Evolutionary conservation across 2,329 filamentous ascomycete genomes (phyloP), one percentile per base, ranked within the genome.

Genomic region (Botrytis paeoniae): DNA sequence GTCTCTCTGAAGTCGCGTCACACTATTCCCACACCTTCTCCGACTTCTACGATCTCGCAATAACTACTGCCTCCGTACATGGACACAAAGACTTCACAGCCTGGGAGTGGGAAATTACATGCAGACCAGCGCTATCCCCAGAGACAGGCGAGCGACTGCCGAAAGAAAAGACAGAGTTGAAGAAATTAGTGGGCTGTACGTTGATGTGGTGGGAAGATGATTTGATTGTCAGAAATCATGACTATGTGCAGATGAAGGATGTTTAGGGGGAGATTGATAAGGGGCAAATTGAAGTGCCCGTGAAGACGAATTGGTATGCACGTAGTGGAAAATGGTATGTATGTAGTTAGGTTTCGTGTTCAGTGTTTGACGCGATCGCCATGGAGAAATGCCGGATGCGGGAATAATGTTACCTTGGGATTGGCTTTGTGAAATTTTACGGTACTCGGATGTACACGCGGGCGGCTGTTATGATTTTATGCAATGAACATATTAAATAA

Each of bases 191-290:
- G 18, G 69, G 57, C 1, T 63, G 41, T 39, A 63, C 59, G 5
- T 63, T 70, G 54, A 70, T 70, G 69, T 70, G 69, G 59, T 70
- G 69, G 69, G 69, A 63, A 25, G 41, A 51, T 39, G 57, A 70
- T 39, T 54, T 51, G 25, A 70, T 63, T 29, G 1, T 63, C 9
- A 51, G 57, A 18, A 63, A 70, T 51, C 69, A 70, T 70, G 69
- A 70, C 62, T 70, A 70, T 63, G 57, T 70, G 54, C 69, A 70
- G 41, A 1, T 63, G 5, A 70, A 63, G 22, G 39, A 70, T 3
- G 9, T 37, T 37, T 61, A 70, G 29, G n/a, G 1, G 16, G 64
- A 14, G 18, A 39, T 7, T n/a, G 48, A 37, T n/a, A 29, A 39
- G 45, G 8, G 25, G 5, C n/a, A 12, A 2, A n/a, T 9, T 18